Percentiles rank a stretch among this genome's conserved stretches.
phyloP scores from a whole-genome alignment of 345 rosid genomes.

The Geranium rotundifolium region DNA sequence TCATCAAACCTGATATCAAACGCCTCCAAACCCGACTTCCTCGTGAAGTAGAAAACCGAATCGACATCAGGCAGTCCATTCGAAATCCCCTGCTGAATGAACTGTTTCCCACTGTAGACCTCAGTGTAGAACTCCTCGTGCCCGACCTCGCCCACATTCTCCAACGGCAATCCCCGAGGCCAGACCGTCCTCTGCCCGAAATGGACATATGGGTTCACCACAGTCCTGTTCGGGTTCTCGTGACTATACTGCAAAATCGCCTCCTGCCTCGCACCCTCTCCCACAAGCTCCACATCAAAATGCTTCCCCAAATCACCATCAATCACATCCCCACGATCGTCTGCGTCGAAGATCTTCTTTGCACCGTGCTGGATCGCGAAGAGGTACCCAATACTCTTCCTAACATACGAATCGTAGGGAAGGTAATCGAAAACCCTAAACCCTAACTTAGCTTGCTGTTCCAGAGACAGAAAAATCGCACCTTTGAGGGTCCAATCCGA shows the following conservation, averaged over 20 bases:
- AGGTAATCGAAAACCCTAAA: slow-evolving; percentile 60
- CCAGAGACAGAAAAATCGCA: slow-evolving; percentile 68
- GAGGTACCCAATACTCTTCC: slow-evolving; percentile 84
- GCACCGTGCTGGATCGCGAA: slow-evolving; percentile 97
- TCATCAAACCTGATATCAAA: slow-evolving; percentile 94
- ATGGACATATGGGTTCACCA: slow-evolving; percentile 86
- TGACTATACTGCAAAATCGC: slow-evolving; percentile 80
- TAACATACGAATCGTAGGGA: slow-evolving; percentile 78
- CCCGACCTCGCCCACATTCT: slow-evolving; percentile 77
- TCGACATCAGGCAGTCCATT: slow-evolving; percentile 97
- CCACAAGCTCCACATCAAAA: slow-evolving; percentile 84
- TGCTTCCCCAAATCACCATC: slow-evolving; percentile 73
- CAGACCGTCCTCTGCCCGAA: slow-evolving; percentile 96
- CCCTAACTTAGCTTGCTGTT: slow-evolving; percentile 73
- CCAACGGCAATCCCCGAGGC: slow-evolving; percentile 98
- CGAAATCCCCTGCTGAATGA: slow-evolving; percentile 90
- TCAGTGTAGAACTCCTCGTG: slow-evolving; percentile 90
- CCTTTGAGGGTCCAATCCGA: slow-evolving; percentile 86
- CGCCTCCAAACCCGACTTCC: slow-evolving; percentile 65
- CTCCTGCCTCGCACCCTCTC: slow-evolving; percentile 80
- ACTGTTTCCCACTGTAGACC: slow-evolving; percentile 91
- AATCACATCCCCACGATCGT: slow-evolving; percentile 86
- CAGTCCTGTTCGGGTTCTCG: slow-evolving; percentile 60
- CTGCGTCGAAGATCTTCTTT: slow-evolving; percentile 82
- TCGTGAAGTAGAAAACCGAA: slow-evolving; percentile 90